Conservation (phyloP, 495 filamentous ascomycete genomes). For the Geoglossum glabrum region DNA sequence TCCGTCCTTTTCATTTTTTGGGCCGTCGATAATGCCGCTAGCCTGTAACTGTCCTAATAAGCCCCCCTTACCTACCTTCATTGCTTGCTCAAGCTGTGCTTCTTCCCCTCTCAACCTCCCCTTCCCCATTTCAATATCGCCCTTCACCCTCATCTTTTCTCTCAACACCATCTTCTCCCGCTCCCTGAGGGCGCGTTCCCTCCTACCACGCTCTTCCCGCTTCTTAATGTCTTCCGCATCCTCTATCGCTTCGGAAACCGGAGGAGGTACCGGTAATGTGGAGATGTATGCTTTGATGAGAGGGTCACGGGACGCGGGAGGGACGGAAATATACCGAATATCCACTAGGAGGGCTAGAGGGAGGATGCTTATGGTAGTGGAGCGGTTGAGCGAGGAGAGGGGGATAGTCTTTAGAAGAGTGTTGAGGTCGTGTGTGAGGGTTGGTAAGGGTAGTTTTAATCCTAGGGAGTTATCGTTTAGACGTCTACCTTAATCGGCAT, state of each 20-base stretch:
- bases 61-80: slow-evolving; percentile 55
- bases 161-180: slow-evolving; percentile 52
- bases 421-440: slow-evolving; percentile 60
- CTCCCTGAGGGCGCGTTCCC: slow-evolving; percentile 57
- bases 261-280: slow-evolving; percentile 44
- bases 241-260: background rate
- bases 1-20: background rate
- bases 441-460: slow-evolving; percentile 53
- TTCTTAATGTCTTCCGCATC: slow-evolving; percentile 30
- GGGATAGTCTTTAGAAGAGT: slow-evolving; percentile 54
- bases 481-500: background rate
- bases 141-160: slow-evolving; percentile 47
- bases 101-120: slow-evolving; percentile 55
- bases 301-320: slow-evolving; percentile 44
- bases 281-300: slow-evolving; percentile 60
- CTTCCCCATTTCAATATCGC: slow-evolving; percentile 44
- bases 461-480: slow-evolving; percentile 12
- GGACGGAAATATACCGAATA: slow-evolving; percentile 61
- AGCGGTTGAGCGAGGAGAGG: slow-evolving; percentile 41
- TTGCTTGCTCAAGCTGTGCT: slow-evolving; percentile 56
- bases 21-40: background rate
- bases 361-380: slow-evolving; percentile 39
- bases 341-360: slow-evolving; percentile 53
- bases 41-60: slow-evolving; percentile 39
- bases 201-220: slow-evolving; percentile 43